A percentile compares a stretch with the other conserved stretches of the same genome.
phyloP scores from a whole-genome alignment of 2,329 filamentous ascomycete species.

The Apiospora phragmitis region DNA sequence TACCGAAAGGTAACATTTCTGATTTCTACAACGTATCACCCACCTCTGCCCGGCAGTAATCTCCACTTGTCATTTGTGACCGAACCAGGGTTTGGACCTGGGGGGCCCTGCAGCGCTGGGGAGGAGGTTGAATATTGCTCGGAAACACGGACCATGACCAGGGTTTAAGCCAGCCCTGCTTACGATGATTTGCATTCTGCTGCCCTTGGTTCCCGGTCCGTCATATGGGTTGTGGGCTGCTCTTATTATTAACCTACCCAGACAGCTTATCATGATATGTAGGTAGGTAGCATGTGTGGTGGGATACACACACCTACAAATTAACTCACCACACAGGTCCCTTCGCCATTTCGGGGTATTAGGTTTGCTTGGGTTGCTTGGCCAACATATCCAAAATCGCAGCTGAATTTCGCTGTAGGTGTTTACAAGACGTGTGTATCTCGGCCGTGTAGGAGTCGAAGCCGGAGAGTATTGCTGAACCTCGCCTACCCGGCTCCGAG shows the following conservation, averaged over 20 bases:
- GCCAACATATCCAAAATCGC: background rate
- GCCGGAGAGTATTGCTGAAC: background rate
- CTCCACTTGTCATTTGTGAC: conserved; percentile 17
- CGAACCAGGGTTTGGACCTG: background rate
- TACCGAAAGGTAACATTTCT: conserved; percentile 1
- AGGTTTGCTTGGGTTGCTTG: background rate
- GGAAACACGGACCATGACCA: conserved; percentile 10
- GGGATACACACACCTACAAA: background rate
- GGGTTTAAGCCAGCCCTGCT: background rate
- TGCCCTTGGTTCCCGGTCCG: conserved; percentile 1
- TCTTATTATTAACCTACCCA: background rate
- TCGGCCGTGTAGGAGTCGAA: background rate
- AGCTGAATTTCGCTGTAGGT: background rate
- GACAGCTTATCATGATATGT: background rate
- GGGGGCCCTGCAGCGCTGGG: background rate
- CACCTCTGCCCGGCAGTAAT: background rate
- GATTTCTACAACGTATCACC: conserved; percentile 4
- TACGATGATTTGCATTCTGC: conserved; percentile 3
- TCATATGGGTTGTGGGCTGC: background rate
- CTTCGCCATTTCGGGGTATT: background rate
- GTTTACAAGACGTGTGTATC: background rate
- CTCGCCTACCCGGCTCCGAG: background rate
- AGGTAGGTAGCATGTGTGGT: background rate
- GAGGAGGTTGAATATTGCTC: background rate
- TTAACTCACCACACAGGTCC: background rate